Percentiles rank a stretch among this genome's conserved stretches.
Evolutionary conservation across 768 basidiomycete species (phyloP).

Genomic region (Pleurotus giganteus): DNA sequence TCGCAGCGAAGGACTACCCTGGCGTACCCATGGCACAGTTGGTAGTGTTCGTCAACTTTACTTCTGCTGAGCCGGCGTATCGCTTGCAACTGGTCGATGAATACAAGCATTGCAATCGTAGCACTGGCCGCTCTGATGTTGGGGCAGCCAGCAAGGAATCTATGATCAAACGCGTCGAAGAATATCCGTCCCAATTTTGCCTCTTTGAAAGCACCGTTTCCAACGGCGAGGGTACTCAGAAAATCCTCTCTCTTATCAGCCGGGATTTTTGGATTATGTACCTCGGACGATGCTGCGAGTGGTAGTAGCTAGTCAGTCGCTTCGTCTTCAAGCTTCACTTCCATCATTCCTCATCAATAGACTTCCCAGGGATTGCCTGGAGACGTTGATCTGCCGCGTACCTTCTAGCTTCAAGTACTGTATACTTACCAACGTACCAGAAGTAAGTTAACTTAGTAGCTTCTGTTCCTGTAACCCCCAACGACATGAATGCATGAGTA

Average conservation of each 20-base stretch:
- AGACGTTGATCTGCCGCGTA: too few relatives aligned
- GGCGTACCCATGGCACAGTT: constrained; percentile 19
- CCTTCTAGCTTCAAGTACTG: too few relatives aligned
- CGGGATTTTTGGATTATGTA: constrained; percentile 31
- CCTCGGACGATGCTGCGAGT: too few relatives aligned
- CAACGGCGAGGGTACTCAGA: constrained; percentile 25
- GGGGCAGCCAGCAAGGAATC: constrained; percentile 34
- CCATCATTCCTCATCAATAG: too few relatives aligned
- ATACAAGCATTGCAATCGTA: constrained; percentile 20
- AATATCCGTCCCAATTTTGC: constrained; percentile 28
- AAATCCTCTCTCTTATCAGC: constrained; percentile 29
- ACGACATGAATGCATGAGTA: too few relatives aligned
- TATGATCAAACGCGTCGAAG: constrained; percentile 30
- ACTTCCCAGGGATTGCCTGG: too few relatives aligned
- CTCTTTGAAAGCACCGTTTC: constrained; percentile 32
- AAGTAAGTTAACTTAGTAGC: too few relatives aligned
- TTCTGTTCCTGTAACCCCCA: too few relatives aligned
- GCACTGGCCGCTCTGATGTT: too few relatives aligned
- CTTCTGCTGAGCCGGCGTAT: constrained; percentile 25
- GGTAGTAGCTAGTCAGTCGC: too few relatives aligned
- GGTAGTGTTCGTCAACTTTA: constrained; percentile 33
- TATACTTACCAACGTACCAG: too few relatives aligned
- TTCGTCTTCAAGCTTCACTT: too few relatives aligned
- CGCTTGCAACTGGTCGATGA: constrained; percentile 24
- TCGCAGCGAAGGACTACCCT: constrained; percentile 25